Evolutionary conservation across 768 basidiomycete species (phyloP).

Genomic region (Dictyophora rubrovolvata): DNA sequence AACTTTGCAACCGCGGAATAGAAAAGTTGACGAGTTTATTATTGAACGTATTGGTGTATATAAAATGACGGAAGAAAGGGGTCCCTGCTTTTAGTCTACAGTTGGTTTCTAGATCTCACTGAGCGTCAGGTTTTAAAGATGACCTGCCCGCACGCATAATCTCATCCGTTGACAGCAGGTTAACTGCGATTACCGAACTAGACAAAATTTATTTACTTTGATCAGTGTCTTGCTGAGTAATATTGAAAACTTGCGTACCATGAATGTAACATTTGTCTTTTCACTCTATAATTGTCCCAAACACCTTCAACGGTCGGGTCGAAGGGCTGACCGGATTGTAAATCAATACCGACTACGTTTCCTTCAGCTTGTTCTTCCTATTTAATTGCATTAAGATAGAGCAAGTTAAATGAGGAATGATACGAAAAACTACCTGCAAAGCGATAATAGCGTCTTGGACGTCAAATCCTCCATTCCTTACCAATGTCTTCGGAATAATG

Average conservation of each 20-base stretch:
- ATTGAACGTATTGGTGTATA: too few relatives aligned
- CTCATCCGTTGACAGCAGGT: constrained; percentile 92
- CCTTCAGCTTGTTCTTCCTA: constrained; percentile 93
- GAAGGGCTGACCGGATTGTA: constrained; percentile 90
- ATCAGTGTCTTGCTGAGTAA: constrained; percentile 17
- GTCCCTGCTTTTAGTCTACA: too few relatives aligned
- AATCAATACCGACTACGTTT: constrained; percentile 83
- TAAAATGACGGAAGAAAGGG: too few relatives aligned
- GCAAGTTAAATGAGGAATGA: constrained; percentile 7
- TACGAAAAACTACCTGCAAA: constrained; percentile 52
- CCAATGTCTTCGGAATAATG: constrained; percentile 93
- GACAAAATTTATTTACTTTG: too few relatives aligned
- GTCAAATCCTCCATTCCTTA: constrained; percentile 92
- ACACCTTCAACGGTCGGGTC: constrained; percentile 94
- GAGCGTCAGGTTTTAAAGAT: constrained; percentile 64
- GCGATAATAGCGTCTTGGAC: constrained; percentile 92
- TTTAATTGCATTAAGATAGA: constrained; percentile 4
- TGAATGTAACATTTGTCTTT: constrained; percentile 97
- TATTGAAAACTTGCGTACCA: constrained; percentile 46
- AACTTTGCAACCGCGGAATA: too few relatives aligned
- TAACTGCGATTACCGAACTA: constrained; percentile 90
- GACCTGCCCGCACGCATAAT: constrained; percentile 84
- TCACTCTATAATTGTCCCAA: constrained; percentile 99
- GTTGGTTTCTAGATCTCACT: too few relatives aligned
- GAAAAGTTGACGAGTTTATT: too few relatives aligned